Conservation (phyloP, 2,329 filamentous ascomycete genomes). For the Sporothrix globosa region DNA sequence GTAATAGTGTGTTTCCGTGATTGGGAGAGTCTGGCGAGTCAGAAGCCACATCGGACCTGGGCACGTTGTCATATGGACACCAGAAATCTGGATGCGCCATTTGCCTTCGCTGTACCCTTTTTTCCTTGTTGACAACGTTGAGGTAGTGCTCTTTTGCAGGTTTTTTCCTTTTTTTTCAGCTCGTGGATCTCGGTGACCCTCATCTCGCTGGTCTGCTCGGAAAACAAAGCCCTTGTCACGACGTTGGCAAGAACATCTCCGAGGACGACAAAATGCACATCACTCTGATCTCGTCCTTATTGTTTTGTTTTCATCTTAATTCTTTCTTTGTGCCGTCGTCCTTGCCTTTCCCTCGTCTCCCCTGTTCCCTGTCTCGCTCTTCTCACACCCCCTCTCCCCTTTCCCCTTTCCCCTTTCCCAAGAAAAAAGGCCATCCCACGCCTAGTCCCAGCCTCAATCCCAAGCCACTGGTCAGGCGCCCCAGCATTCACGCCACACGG, state of each 20-base stretch:
- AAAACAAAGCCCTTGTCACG: slow-evolving; percentile 3
- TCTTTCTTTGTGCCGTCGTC: background rate
- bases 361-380: background rate
- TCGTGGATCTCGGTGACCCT: slow-evolving; percentile 5
- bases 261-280: background rate
- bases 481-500: background rate
- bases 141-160: background rate
- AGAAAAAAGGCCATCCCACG: slow-evolving; percentile 18
- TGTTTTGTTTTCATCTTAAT: background rate
- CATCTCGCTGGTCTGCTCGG: background rate
- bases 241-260: background rate
- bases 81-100: background rate
- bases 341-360: background rate
- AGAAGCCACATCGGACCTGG: background rate
- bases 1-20: slow-evolving; percentile 16
- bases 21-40: background rate
- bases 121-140: background rate
- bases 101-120: background rate
- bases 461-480: background rate
- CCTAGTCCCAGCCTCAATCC: background rate
- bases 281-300: background rate
- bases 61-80: background rate
- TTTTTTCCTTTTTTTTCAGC: background rate
- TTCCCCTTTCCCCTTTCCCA: background rate
- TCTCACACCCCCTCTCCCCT: background rate